These are phyloP conservation scores for Cicer yamashitae DNA, from an alignment of 306 rosid species.

Conservation along the genomic window DNA sequence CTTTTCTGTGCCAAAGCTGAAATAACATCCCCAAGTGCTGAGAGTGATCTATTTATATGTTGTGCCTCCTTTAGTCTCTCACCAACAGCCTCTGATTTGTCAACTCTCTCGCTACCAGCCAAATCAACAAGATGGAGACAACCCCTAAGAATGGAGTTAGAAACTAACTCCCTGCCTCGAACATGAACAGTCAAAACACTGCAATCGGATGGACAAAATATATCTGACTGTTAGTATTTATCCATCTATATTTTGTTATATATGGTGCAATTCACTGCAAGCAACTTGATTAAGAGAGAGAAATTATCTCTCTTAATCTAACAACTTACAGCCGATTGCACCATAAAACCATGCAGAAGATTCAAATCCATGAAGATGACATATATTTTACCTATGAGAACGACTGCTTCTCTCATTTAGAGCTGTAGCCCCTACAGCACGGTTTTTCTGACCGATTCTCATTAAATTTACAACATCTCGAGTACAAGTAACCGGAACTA, in stretches of 20 bases:
- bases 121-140: constrained; percentile 98
- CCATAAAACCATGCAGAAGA: neutral
- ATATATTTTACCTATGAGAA: constrained; percentile 73
- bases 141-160: constrained; percentile 79
- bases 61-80: constrained; percentile 98
- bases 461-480: constrained; percentile 89
- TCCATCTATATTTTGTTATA: neutral
- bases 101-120: constrained; percentile 99
- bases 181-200: constrained; percentile 93
- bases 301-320: too few species aligned
- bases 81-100: constrained; percentile 96
- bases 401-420: constrained; percentile 96
- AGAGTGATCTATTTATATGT: constrained; percentile 93
- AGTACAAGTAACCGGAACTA: constrained; percentile 87
- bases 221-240: constrained; percentile 5
- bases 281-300: too few species aligned
- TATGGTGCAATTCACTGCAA: too few species aligned
- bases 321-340: too few species aligned
- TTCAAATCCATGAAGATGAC: constrained; percentile 16
- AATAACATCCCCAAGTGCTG: constrained; percentile 99
- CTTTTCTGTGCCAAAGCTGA: constrained; percentile 98
- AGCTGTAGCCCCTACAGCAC: constrained; percentile 98
- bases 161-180: constrained; percentile 80
- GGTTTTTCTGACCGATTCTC: constrained; percentile 88
- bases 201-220: constrained; percentile 38